Conservation (phyloP, 176 grass and related monocot species). For the Oryza meyeriana region DNA sequence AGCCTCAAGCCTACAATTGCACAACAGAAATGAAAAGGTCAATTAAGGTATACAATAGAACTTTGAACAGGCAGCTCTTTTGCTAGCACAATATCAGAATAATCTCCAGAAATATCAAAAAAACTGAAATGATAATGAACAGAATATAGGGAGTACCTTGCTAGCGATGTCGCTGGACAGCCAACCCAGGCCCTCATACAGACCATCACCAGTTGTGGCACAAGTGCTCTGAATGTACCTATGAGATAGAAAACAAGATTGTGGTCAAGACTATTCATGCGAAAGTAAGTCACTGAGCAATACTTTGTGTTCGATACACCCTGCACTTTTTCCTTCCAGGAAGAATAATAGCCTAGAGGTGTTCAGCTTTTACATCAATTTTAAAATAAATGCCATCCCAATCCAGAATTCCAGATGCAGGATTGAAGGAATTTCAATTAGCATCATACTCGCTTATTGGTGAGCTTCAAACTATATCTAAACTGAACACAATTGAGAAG, state of each 20-base stretch:
- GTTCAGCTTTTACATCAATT: not conserved
- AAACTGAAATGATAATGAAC: not conserved
- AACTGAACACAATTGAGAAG: not conserved
- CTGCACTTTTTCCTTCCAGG: too few relatives aligned
- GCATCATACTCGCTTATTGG: not conserved
- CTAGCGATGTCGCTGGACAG: slow-evolving; percentile 56
- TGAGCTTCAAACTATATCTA: not conserved
- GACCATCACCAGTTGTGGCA: slow-evolving; percentile 50
- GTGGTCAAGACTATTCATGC: not conserved
- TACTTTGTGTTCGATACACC: too few relatives aligned
- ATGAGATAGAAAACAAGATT: not conserved
- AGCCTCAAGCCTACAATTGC: slow-evolving; percentile 33
- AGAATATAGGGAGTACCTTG: slow-evolving; percentile 30
- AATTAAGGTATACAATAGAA: not conserved
- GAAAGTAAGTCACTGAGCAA: not conserved
- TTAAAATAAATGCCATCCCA: not conserved
- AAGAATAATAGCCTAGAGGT: too few relatives aligned
- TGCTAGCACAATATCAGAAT: not conserved
- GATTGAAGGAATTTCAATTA: not conserved
- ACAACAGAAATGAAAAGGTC: not conserved
- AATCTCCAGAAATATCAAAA: not conserved
- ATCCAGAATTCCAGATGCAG: not conserved
- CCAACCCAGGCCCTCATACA: slow-evolving; percentile 54
- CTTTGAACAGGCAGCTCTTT: not conserved
- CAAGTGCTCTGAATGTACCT: slow-evolving; percentile 66